These are phyloP conservation scores for Aspergillus viridinutans DNA, from an alignment of 2,329 filamentous ascomycete genomes.

Conservation along the genomic window DNA sequence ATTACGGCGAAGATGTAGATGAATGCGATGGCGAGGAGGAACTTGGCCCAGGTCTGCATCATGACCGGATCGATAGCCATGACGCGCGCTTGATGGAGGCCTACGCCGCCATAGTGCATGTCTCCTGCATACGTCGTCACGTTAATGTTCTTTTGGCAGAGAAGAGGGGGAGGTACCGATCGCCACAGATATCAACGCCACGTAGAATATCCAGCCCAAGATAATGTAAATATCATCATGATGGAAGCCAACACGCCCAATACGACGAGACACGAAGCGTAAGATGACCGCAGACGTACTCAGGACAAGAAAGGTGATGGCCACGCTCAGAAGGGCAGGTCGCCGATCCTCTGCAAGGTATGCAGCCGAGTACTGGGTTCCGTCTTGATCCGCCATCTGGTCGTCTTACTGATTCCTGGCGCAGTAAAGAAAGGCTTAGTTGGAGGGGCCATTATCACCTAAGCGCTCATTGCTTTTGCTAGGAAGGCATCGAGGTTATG, in stretches of 20 bases:
- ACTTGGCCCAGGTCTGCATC: neutral
- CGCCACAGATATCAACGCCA: neutral
- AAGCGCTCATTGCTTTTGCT: neutral
- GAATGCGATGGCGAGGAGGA: neutral
- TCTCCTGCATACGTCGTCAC: neutral
- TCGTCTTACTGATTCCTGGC: neutral
- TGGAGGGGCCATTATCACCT: neutral
- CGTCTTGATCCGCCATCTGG: neutral
- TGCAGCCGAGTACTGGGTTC: neutral
- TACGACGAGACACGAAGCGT: neutral
- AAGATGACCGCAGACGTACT: slow-evolving; percentile 1
- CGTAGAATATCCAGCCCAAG: neutral
- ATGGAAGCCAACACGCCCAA: neutral
- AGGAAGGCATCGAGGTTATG: neutral
- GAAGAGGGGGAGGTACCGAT: neutral
- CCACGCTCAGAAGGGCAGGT: neutral
- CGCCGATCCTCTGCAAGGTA: slow-evolving; percentile 1
- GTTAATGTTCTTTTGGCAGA: neutral
- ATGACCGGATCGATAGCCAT: neutral
- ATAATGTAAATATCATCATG: slow-evolving; percentile 4
- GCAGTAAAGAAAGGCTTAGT: neutral
- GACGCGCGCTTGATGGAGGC: slow-evolving; percentile 1
- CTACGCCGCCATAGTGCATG: slow-evolving; percentile 1
- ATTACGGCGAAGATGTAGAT: slow-evolving; percentile 1
- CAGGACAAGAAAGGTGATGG: neutral